Conservation (phyloP, 257 asterid genomes). For the Craterostigma plantagineum region DNA sequence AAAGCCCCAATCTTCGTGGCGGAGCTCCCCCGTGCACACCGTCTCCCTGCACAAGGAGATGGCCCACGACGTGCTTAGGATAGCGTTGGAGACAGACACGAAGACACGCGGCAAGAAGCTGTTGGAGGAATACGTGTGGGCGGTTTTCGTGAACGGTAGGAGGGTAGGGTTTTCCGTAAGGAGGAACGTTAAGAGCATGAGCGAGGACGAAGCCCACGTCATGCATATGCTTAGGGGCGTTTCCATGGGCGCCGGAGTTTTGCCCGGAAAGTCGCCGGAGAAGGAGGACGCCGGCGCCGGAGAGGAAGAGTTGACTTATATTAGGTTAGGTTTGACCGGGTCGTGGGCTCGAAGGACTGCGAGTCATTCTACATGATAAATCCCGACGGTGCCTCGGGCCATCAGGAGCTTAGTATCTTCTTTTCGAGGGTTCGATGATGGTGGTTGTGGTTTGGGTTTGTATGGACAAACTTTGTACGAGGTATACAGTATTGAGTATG, state of each 20-base stretch:
- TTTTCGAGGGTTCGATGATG: conserved; percentile 30
- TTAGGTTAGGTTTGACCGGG: conserved; percentile 75
- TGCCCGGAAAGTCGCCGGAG: conserved; percentile 33
- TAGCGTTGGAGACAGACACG: conserved; percentile 68
- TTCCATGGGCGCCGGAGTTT: conserved; percentile 90
- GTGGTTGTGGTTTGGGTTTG: no score
- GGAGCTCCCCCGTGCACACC: conserved; percentile 73
- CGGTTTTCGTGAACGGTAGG: conserved; percentile 66
- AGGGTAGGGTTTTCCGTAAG: conserved; percentile 58
- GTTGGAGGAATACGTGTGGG: conserved; percentile 90
- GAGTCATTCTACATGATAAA: conserved; percentile 84
- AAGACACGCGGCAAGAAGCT: conserved; percentile 50
- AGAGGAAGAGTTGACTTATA: conserved; percentile 56
- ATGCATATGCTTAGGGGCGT: conserved; percentile 68
- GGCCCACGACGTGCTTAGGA: conserved; percentile 55
- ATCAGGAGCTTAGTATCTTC: conserved; percentile 77
- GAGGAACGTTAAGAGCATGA: conserved; percentile 42
- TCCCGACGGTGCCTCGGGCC: conserved; percentile 65
- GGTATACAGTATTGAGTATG: no score
- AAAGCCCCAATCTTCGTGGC: conserved; percentile 55
- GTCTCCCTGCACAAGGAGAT: conserved; percentile 52
- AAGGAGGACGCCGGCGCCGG: conserved; percentile 16
- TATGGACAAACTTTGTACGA: no score
- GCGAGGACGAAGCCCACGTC: conserved; percentile 60
- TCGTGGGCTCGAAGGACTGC: conserved; percentile 64